Conservation (phyloP, 2,329 filamentous ascomycete genomes). For the Alternaria brassicicola region DNA sequence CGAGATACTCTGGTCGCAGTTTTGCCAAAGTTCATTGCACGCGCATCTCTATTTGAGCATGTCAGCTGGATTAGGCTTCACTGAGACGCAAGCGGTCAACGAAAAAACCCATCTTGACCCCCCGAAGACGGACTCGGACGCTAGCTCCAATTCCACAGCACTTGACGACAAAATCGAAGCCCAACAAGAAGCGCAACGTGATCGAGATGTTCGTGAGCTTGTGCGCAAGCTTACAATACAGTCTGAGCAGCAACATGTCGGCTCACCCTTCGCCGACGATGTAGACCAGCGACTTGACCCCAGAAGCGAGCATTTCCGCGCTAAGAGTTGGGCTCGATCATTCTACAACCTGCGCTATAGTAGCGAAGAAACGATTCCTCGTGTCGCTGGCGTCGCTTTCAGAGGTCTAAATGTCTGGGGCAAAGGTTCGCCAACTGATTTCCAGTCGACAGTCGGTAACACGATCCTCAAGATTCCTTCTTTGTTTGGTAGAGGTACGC, state of each 20-base stretch:
- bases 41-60: constrained; percentile 1
- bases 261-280: constrained; percentile 42
- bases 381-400: constrained; percentile 66
- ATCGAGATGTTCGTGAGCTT: constrained; percentile 35
- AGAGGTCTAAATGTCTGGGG: constrained; percentile 70
- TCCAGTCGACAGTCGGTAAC: constrained; percentile 70
- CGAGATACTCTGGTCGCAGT: background rate
- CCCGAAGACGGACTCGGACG: constrained; percentile 7
- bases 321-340: constrained; percentile 53
- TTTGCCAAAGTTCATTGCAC: background rate
- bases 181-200: constrained; percentile 15
- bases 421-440: constrained; percentile 67
- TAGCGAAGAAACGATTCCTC: constrained; percentile 57
- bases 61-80: background rate
- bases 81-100: background rate
- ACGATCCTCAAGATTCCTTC: constrained; percentile 65
- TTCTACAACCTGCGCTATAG: constrained; percentile 53
- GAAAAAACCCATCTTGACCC: background rate
- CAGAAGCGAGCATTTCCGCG: constrained; percentile 50
- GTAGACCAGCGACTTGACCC: constrained; percentile 51
- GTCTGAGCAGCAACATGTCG: constrained; percentile 44
- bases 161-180: background rate
- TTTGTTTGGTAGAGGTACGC: constrained; percentile 52
- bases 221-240: constrained; percentile 43
- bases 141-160: constrained; percentile 12